Evolutionary conservation across 192 early-diverging fungal species (phyloP).

Genomic region (Coemansia sp.): DNA sequence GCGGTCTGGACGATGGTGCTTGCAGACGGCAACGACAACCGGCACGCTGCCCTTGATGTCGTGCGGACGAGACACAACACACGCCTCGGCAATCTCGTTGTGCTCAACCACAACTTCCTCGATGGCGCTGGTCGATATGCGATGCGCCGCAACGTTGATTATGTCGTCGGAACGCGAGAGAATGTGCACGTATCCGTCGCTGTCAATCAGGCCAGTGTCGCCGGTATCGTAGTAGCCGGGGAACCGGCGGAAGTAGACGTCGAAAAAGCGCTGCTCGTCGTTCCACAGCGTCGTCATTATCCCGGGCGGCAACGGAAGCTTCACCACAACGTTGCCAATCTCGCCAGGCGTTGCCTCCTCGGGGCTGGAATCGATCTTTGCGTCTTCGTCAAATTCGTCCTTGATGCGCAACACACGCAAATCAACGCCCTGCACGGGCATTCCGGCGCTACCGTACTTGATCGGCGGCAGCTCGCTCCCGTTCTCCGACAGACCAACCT

Average conservation of each 20-base stretch:
- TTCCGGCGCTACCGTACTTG: constrained; percentile 69
- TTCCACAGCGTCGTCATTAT: constrained; percentile 77
- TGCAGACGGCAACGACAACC: constrained; percentile 60
- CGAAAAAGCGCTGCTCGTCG: constrained; percentile 70
- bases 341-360: constrained; percentile 57
- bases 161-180: constrained; percentile 74
- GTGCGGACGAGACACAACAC: constrained; percentile 67
- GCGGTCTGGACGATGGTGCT: constrained; percentile 8
- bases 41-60: constrained; percentile 69
- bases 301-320: constrained; percentile 79
- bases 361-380: constrained; percentile 30
- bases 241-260: constrained; percentile 73
- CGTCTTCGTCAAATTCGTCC: constrained; percentile 53
- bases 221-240: constrained; percentile 83
- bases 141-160: constrained; percentile 87
- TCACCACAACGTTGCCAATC: constrained; percentile 75
- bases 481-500: constrained; percentile 54
- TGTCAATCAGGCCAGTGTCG: constrained; percentile 78
- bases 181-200: constrained; percentile 72
- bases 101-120: constrained; percentile 75
- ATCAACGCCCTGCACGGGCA: constrained; percentile 74
- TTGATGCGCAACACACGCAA: constrained; percentile 62
- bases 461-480: constrained; percentile 26
- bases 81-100: constrained; percentile 64
- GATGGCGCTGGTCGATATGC: constrained; percentile 74